Conservation (phyloP, 257 asterid genomes). For the Jacaranda copaia region DNA sequence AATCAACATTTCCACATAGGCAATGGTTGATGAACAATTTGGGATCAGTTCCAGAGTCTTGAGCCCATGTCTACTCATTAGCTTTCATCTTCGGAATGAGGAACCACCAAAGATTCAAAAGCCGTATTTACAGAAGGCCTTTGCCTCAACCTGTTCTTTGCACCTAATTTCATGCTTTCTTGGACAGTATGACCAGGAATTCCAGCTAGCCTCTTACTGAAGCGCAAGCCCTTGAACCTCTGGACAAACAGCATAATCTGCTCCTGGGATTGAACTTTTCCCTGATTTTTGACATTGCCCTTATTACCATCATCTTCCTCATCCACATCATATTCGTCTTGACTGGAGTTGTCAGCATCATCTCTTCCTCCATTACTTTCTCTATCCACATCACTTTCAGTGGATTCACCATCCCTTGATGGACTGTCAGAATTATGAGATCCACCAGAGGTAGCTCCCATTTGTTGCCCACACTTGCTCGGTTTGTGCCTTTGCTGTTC, state of each 20-base stretch:
- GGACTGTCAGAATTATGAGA: conserved; percentile 39
- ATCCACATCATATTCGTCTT: conserved; percentile 46
- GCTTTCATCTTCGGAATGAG: conserved; percentile 74
- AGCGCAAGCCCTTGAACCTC: conserved; percentile 46
- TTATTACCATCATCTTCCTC: conserved; percentile 35
- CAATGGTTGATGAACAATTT: background rate
- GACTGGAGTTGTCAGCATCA: conserved; percentile 35
- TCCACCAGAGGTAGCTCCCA: conserved; percentile 32
- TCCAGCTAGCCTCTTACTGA: conserved; percentile 58
- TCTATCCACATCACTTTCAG: conserved; percentile 43
- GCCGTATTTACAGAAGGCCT: conserved; percentile 63
- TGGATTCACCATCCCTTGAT: conserved; percentile 46
- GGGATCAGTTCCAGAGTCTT: conserved; percentile 16
- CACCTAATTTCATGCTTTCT: conserved; percentile 52
- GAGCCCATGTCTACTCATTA: conserved; percentile 27
- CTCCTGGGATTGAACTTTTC: conserved; percentile 17
- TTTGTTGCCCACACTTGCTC: conserved; percentile 38
- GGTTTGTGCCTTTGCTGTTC: conserved; percentile 41
- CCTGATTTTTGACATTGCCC: conserved; percentile 27
- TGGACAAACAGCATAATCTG: conserved; percentile 39
- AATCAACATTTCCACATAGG: background rate
- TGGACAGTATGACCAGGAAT: conserved; percentile 48
- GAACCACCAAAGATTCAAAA: conserved; percentile 47
- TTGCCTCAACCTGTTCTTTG: conserved; percentile 68
- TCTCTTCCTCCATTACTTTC: conserved; percentile 39